A percentile compares a stretch with the other conserved stretches of the same genome.
These are phyloP conservation scores for Pezicula rhizophila DNA, from an alignment of 2,329 filamentous ascomycete species.

Conservation along the genomic window DNA sequence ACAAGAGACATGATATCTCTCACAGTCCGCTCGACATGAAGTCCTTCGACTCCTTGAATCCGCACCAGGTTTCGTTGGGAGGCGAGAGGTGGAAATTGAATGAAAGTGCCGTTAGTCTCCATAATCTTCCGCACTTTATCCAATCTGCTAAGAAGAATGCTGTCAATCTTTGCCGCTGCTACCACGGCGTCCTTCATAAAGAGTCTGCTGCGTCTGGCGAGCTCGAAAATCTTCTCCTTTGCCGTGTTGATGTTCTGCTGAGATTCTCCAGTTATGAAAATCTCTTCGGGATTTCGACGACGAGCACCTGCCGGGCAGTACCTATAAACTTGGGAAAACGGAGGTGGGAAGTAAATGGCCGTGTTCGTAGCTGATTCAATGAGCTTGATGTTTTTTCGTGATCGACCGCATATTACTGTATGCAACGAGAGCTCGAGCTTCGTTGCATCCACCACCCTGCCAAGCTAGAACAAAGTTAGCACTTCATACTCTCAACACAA, in stretches of 20 bases:
- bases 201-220: conserved; percentile 73
- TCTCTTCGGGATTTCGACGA: conserved; percentile 77
- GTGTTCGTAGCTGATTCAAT: conserved; percentile 95
- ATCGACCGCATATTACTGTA: conserved; percentile 85
- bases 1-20: conserved; percentile 93
- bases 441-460: conserved; percentile 69
- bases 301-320: conserved; percentile 80
- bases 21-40: conserved; percentile 91
- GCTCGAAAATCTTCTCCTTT: conserved; percentile 85
- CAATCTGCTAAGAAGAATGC: conserved; percentile 80
- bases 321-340: conserved; percentile 85
- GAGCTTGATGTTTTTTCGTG: conserved; percentile 94
- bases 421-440: conserved; percentile 84
- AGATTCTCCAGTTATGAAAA: conserved; percentile 90
- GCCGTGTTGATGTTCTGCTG: conserved; percentile 79
- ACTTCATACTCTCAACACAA: conserved; percentile 24
- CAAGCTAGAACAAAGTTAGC: conserved; percentile 49
- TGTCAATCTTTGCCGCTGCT: conserved; percentile 88
- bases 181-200: conserved; percentile 91
- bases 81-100: conserved; percentile 83
- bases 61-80: conserved; percentile 79
- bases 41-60: conserved; percentile 86
- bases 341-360: conserved; percentile 94
- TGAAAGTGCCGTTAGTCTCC: conserved; percentile 91
- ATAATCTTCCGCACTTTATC: conserved; percentile 98